phyloP scores from a whole-genome alignment of 2,329 filamentous ascomycete genomes.

The Penicillium concentricum region DNA sequence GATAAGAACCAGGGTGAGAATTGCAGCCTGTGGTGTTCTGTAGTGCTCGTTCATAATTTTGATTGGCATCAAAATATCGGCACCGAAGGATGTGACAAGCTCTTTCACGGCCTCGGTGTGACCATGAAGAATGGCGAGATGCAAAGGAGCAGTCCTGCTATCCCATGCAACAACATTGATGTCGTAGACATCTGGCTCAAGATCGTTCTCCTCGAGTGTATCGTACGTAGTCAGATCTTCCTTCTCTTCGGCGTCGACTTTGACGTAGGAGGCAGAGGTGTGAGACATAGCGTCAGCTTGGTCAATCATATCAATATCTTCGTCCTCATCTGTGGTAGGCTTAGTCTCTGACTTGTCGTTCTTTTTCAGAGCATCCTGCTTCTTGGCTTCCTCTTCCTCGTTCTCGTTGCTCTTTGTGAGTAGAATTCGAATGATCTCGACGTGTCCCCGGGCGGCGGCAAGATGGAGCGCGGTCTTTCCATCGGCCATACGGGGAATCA shows the following conservation, averaged over 20 bases:
- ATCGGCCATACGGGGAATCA: slow-evolving; percentile 74
- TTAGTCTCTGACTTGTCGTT: neutral
- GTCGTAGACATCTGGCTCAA: slow-evolving; percentile 77
- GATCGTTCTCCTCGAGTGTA: slow-evolving; percentile 54
- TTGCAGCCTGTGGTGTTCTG: slow-evolving; percentile 56
- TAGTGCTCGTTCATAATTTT: slow-evolving; percentile 55
- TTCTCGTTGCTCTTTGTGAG: slow-evolving; percentile 64
- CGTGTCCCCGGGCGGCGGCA: slow-evolving; percentile 67
- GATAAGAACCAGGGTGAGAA: slow-evolving; percentile 69
- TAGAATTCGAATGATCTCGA: slow-evolving; percentile 68
- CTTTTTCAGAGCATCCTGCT: slow-evolving; percentile 23
- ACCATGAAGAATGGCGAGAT: slow-evolving; percentile 74
- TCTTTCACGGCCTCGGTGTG: slow-evolving; percentile 67
- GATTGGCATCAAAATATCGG: slow-evolving; percentile 72
- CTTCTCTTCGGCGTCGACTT: slow-evolving; percentile 50
- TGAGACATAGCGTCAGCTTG: slow-evolving; percentile 50
- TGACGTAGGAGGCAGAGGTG: slow-evolving; percentile 72
- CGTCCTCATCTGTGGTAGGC: slow-evolving; percentile 17
- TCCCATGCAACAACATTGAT: slow-evolving; percentile 81
- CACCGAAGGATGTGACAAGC: slow-evolving; percentile 71
- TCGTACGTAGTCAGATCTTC: slow-evolving; percentile 42
- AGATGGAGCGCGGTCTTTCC: slow-evolving; percentile 81
- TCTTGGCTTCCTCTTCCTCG: slow-evolving; percentile 59
- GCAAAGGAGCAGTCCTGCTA: slow-evolving; percentile 68
- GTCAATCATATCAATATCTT: slow-evolving; percentile 29